Percentiles rank a stretch among this genome's conserved stretches.
phyloP scores from a whole-genome alignment of 306 rosid genomes.

The Begonia loranthoides region DNA sequence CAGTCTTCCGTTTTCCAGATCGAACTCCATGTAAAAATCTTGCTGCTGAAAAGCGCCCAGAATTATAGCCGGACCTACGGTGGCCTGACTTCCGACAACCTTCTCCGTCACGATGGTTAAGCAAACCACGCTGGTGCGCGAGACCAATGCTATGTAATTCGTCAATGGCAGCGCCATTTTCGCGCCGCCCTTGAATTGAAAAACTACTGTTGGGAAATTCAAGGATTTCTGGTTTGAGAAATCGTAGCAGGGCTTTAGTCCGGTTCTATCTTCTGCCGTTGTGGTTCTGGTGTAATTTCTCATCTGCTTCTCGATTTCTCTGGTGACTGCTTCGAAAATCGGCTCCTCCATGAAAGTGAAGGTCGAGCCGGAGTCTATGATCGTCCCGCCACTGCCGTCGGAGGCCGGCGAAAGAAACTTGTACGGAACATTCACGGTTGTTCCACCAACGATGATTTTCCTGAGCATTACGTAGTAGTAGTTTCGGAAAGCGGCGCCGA shows the following conservation, averaged over 20 bases:
- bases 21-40: not conserved
- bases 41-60: not conserved
- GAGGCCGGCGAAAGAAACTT: not conserved
- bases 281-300: not conserved
- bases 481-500: not conserved
- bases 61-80: not conserved
- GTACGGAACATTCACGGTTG: not conserved
- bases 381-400: not conserved
- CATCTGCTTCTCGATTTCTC: not conserved
- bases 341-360: not conserved
- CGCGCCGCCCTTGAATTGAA: not conserved
- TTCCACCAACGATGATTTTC: constrained; percentile 1
- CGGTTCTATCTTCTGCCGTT: not conserved
- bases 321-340: not conserved
- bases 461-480: constrained; percentile 1
- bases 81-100: not conserved
- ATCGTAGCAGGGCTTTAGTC: not conserved
- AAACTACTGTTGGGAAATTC: not conserved
- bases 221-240: not conserved
- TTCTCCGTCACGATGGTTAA: not conserved
- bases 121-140: not conserved
- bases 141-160: not conserved
- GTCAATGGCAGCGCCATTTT: not conserved
- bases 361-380: not conserved
- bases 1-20: not conserved